These are phyloP conservation scores for Eimeria praecox DNA, from an alignment of 169 alveolate species.

Conservation along the genomic window DNA sequence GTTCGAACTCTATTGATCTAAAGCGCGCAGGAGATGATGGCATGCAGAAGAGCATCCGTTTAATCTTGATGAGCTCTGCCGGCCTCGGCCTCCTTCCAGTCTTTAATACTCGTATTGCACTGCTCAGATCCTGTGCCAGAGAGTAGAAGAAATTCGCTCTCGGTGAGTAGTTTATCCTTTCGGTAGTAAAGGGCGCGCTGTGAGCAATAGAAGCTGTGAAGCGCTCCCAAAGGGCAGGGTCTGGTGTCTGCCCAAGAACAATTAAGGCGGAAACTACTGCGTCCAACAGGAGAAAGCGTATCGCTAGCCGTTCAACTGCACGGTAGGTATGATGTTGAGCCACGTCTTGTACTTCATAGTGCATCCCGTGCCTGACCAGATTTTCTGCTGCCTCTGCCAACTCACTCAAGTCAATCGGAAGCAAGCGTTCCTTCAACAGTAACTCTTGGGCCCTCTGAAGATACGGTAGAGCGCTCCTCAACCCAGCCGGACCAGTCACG, in stretches of 20 bases:
- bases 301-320: background rate
- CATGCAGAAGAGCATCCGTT: conserved; percentile 19
- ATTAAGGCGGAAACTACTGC: background rate
- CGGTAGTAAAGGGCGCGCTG: background rate
- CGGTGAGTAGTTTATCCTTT: background rate
- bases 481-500: background rate
- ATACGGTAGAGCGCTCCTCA: background rate
- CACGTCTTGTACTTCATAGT: background rate
- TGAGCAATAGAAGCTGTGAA: background rate
- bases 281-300: conserved; percentile 3
- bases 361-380: background rate
- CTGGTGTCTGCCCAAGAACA: background rate
- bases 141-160: background rate
- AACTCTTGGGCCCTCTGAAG: background rate
- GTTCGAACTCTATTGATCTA: background rate
- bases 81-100: background rate
- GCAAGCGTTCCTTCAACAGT: background rate
- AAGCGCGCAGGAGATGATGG: background rate
- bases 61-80: background rate
- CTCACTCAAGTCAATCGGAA: background rate
- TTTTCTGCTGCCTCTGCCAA: background rate
- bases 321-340: background rate
- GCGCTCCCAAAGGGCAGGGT: background rate
- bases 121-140: background rate
- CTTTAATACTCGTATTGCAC: background rate